Conservation (phyloP, 2,329 filamentous ascomycete genomes). For the Fusarium robinianum region DNA sequence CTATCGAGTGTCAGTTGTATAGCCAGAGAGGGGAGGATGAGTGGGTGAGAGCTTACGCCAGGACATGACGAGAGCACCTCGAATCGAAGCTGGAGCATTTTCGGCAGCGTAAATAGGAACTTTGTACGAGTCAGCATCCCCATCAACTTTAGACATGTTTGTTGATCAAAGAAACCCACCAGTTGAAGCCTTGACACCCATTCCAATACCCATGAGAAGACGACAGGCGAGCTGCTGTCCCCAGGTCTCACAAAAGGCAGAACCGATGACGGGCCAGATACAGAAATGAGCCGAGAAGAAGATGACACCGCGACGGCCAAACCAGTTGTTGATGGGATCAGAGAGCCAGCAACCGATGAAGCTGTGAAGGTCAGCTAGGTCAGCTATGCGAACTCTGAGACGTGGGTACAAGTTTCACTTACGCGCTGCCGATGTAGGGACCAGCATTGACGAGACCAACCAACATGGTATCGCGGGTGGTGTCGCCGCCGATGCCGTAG, state of each 20-base stretch:
- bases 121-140: too few relatives aligned
- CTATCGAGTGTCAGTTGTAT: too few relatives aligned
- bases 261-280: slow-evolving; percentile 65
- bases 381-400: not conserved
- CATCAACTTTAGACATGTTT: too few relatives aligned
- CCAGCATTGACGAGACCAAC: slow-evolving; percentile 69
- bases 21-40: too few relatives aligned
- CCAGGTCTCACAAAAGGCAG: slow-evolving; percentile 68
- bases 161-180: too few relatives aligned
- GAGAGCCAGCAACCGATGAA: slow-evolving; percentile 65
- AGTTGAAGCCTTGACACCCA: slow-evolving; percentile 68
- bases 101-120: slow-evolving; percentile 78
- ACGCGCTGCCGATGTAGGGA: slow-evolving; percentile 53
- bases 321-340: slow-evolving; percentile 60
- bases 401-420: slow-evolving; percentile 33
- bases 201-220: slow-evolving; percentile 70
- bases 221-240: slow-evolving; percentile 68
- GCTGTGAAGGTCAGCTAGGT: slow-evolving; percentile 30
- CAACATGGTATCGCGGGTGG: slow-evolving; percentile 48
- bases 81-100: slow-evolving; percentile 67
- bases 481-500: slow-evolving; percentile 44
- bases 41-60: too few relatives aligned
- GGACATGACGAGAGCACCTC: slow-evolving; percentile 79
- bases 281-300: slow-evolving; percentile 77
- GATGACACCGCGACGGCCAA: slow-evolving; percentile 60